Evolutionary conservation across 2,329 filamentous ascomycete species (phyloP).

Genomic region (Aotearoamyces nothofagi): DNA sequence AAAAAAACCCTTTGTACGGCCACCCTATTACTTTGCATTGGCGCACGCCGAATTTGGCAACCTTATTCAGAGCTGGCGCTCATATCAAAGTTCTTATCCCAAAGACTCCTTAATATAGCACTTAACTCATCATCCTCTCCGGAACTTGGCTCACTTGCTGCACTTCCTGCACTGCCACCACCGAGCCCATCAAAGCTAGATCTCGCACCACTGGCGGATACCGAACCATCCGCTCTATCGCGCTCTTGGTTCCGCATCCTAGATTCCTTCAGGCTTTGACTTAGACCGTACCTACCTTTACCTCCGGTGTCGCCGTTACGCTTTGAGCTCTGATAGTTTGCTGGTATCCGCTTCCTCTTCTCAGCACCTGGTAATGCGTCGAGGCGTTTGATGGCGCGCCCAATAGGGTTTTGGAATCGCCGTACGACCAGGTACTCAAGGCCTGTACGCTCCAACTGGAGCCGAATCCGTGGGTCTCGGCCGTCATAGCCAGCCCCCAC

Average conservation of each 20-base stretch:
- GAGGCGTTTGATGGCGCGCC: slow-evolving; percentile 41
- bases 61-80: slow-evolving; percentile 29
- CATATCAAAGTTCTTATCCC: slow-evolving; percentile 45
- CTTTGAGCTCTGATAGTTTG: slow-evolving; percentile 20
- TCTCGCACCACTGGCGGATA: background rate
- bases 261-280: slow-evolving; percentile 24
- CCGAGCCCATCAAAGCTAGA: background rate
- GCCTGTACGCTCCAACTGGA: slow-evolving; percentile 52
- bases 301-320: slow-evolving; percentile 15
- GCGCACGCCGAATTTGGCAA: too few species aligned
- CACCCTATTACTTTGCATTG: too few species aligned
- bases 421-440: slow-evolving; percentile 63
- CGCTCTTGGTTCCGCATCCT: slow-evolving; percentile 4
- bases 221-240: slow-evolving; percentile 8
- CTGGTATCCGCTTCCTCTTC: slow-evolving; percentile 32
- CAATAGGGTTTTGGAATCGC: slow-evolving; percentile 56
- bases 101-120: slow-evolving; percentile 38
- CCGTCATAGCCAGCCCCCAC: slow-evolving; percentile 39
- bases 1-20: too few species aligned
- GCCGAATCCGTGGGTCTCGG: slow-evolving; percentile 46
- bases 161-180: slow-evolving; percentile 1
- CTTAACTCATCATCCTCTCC: slow-evolving; percentile 23
- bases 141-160: slow-evolving; percentile 3
- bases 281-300: slow-evolving; percentile 20
- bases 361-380: slow-evolving; percentile 35